Evolutionary conservation across 1,284 basidiomycete species (phyloP).

Genomic region (Trametes pubescens): DNA sequence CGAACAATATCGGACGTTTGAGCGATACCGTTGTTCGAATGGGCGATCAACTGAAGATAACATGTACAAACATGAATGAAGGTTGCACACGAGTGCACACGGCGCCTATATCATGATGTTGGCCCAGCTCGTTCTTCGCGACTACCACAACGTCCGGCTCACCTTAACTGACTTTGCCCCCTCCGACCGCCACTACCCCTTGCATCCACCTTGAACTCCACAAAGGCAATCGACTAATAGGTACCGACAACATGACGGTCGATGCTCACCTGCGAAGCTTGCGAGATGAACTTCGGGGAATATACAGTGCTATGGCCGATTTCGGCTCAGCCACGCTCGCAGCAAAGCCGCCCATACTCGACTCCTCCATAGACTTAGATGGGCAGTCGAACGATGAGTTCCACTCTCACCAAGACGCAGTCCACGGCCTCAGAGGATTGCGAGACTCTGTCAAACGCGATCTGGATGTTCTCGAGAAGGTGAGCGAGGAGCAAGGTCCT

Average conservation of each 20-base stretch:
- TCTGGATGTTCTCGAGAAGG: conserved; percentile 64
- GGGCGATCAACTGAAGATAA: background rate
- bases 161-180: too few species aligned
- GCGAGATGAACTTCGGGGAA: conserved; percentile 45
- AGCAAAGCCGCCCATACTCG: conserved; percentile 60
- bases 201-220: too few species aligned
- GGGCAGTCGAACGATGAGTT: conserved; percentile 47
- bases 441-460: conserved; percentile 54
- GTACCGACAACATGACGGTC: background rate
- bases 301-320: conserved; percentile 53
- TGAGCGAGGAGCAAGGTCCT: conserved; percentile 35
- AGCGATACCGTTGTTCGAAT: background rate
- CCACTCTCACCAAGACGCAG: conserved; percentile 48
- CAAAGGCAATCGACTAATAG: too few species aligned
- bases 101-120: too few species aligned
- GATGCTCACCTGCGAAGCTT: conserved; percentile 47
- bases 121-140: too few species aligned
- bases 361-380: conserved; percentile 56
- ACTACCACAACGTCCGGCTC: too few species aligned
- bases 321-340: conserved; percentile 51
- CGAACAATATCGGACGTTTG: too few species aligned
- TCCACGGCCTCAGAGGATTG: conserved; percentile 63
- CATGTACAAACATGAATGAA: background rate
- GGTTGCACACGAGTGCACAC: too few species aligned
- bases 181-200: too few species aligned